Base-by-base conservation (phyloP, 169 alveolate species). In the Pseudocohnilembus persalinus region DNA sequence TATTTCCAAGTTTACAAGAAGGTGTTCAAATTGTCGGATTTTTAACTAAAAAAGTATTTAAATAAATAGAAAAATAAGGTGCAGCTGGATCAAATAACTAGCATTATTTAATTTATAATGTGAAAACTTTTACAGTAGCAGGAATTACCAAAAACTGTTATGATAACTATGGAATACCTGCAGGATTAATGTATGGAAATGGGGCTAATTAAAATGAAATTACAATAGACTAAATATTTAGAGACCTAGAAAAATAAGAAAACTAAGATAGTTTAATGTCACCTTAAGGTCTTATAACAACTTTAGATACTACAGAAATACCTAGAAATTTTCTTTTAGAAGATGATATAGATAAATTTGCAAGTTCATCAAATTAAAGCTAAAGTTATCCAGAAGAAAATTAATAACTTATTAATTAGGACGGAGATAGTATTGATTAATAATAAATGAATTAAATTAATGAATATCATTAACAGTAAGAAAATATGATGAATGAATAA, bases 1-100 rank as follows among this genome's bases (percentile, higher is more conserved):
- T 84, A 27, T 76, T 89, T 28, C 92, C 92, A 1, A 83, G 65
- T 65, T 76, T 89, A 28, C 31, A 83, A 30, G 72, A 83, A 28
- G 85, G 85, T 16, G 34, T 89, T 4, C 31, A 73, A 64, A 83
- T 89, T 63, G 88, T 83, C 33, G 92, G 92, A 24, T 84, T 89
- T 74, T 28, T 89, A 85, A 76, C 76, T 31, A 64, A 28, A 64
- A 83, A 63, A 32, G 16, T 64, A 29, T n/a, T 25, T 26, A 72
- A 29, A 83, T 68, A 25, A 77, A 84, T 20, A 20, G 68, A 49
- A 49, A 49, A 49, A 4, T 11, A 49, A 49, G 4, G 20, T 49
- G 68, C 26, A 4, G 68, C 26, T 20, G 20, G 20, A 4, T 11
- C 4, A 4, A 49, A 49, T 20, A 49, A 29, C 26, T 15, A 31